Evolutionary conservation across 805 yeast species (phyloP).

Genomic region (Candida yuanshanica): DNA sequence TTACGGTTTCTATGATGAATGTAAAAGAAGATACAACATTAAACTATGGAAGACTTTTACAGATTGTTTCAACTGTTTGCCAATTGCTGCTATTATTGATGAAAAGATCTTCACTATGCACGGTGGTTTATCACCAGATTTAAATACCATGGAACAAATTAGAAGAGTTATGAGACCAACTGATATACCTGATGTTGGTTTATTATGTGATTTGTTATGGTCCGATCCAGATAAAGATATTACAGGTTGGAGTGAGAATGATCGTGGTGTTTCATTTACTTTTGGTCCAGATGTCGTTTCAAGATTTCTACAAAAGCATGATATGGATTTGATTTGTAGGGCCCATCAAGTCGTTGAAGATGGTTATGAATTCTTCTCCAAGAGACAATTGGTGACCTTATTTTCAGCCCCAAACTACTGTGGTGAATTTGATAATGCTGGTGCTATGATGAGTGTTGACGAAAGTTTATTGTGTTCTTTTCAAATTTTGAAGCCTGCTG

Average conservation of each 20-base stretch:
- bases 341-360: constrained; percentile 99
- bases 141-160: constrained; percentile 97
- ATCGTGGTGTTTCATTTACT: constrained; percentile 98
- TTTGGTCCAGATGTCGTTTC: constrained; percentile 99
- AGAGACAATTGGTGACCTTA: constrained; percentile 91
- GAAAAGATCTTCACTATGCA: constrained; percentile 99
- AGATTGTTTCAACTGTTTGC: constrained; percentile 96
- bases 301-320: constrained; percentile 92
- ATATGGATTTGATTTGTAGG: constrained; percentile 95
- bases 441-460: constrained; percentile 99
- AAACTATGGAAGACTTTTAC: constrained; percentile 98
- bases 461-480: constrained; percentile 93
- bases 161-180: constrained; percentile 99
- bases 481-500: constrained; percentile 96
- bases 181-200: constrained; percentile 96
- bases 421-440: constrained; percentile 98
- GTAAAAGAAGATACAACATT: constrained; percentile 96
- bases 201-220: constrained; percentile 94
- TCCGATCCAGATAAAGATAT: constrained; percentile 98
- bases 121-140: constrained; percentile 96
- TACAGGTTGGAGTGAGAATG: constrained; percentile 98
- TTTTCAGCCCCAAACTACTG: constrained; percentile 98
- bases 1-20: constrained; percentile 97
- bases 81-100: constrained; percentile 97
- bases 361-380: constrained; percentile 95